Evolutionary conservation across 148 eudicot species (phyloP), one percentile per base, ranked within the genome.

Genomic region (Spergularia bocconei): DNA sequence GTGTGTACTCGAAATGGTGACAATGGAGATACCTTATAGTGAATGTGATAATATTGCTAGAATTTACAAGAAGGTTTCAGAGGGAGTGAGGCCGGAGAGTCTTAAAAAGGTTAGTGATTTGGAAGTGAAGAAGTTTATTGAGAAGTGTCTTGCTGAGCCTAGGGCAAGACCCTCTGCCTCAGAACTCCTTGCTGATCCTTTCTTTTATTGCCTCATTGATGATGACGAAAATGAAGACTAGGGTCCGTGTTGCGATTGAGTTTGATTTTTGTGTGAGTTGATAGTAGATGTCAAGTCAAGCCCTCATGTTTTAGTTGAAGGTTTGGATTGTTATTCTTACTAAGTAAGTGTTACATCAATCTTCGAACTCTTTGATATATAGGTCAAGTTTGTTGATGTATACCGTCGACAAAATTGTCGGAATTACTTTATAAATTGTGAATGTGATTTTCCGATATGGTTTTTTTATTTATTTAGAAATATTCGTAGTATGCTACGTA

Each of bases 1-100:
- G 97, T 90, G 89, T 23, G 51, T 92, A 63, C 89, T 92, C 0
- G 97, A 91, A 86, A 64, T 91, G 89, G 91, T 89, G 65, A 91
- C 97, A 11, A 86, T 85, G 59, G 92, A 92, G 69, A 66, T 92
- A 67, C 97, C 97, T 14, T 90, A 92, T 58, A 85, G 86, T 16
- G 97, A 92, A 79, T 92, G 97, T 48, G 88, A 87, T 17, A 90
- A 79, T 41, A 79, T 90, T 3, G 94, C 87, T 21, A 84, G 81
- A 66, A 92, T 90, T 62, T 90, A 88, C 82, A 90, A 82, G 67
- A 90, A 90, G 82, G 94, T 92, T 23, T 86, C 84, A 2, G 67
- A 84, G 0, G 92, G 94, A 14, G 57, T 84, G 17, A 84, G 86
- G 72, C 97, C 97, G 6, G 77, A 70, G 10, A 83, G 92, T 56